Conservation (phyloP, 2,329 filamentous ascomycete species). For the Hypoxylon sp. region DNA sequence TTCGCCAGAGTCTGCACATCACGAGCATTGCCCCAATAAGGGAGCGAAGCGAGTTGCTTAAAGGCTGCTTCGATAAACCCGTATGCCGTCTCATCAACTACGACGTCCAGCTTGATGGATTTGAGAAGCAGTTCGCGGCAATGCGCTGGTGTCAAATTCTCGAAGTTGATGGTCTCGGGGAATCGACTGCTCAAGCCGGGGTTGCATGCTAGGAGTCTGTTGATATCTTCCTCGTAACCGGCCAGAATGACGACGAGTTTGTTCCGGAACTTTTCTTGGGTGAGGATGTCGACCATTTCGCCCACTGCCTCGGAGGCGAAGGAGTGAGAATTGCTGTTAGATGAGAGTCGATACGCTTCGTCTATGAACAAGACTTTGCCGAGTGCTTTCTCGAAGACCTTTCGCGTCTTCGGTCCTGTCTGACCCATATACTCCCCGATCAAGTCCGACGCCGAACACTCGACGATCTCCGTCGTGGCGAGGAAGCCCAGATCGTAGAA, state of each 20-base stretch:
- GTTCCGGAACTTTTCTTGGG: conserved; percentile 16
- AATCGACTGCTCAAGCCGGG: conserved; percentile 33
- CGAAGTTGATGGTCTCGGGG: conserved; percentile 27
- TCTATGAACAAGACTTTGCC: conserved; percentile 70
- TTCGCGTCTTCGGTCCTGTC: conserved; percentile 67
- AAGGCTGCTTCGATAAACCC: not conserved
- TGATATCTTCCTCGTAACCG: conserved; percentile 25
- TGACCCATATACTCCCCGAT: conserved; percentile 69
- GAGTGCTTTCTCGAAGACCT: conserved; percentile 63
- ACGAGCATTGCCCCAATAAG: conserved; percentile 19
- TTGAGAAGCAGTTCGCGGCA: not conserved
- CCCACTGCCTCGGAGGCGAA: conserved; percentile 58
- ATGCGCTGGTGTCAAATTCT: not conserved
- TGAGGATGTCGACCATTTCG: conserved; percentile 49
- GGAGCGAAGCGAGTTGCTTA: not conserved
- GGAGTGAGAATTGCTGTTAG: conserved; percentile 52
- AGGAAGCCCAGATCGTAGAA: conserved; percentile 72
- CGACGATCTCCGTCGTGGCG: conserved; percentile 63
- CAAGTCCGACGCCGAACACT: conserved; percentile 67
- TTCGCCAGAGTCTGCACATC: conserved; percentile 11
- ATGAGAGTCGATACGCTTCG: conserved; percentile 65
- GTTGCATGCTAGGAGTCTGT: conserved; percentile 31
- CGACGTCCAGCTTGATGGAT: not conserved
- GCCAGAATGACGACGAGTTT: conserved; percentile 30
- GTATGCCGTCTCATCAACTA: not conserved